Base-by-base conservation (phyloP, 495 filamentous ascomycete genomes). In the Hypoxylon crocopeplum region DNA sequence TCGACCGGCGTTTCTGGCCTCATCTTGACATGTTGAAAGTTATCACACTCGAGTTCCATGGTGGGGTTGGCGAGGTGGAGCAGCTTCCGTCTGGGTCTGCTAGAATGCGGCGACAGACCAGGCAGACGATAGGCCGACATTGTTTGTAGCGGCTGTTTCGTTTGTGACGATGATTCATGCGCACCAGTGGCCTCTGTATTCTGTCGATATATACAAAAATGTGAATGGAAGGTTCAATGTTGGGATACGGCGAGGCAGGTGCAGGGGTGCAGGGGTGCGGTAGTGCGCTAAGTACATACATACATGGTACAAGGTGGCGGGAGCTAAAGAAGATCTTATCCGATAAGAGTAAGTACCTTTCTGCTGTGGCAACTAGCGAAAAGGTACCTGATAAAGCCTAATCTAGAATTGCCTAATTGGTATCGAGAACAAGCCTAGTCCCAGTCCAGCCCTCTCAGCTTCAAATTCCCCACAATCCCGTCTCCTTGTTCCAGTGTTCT, bases 51-150 rank as follows among this genome's bases (percentile, higher is more conserved):
- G 33, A 48, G 58, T 48, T 58, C 32, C 47, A 32, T 21, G 16
- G 56, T 41, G 27, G 41, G 56, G 50, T 60, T 59, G 56, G 55
- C 38, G n/a, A 16, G 40, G 52, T 48, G 41, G 45, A 40, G 52
- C 13, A 29, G 34, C 37, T 32, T 13, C 37, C 19, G 59, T 48
- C 40, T 38, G 56, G 34, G 13, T 27, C 51, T 55, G 47, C 33
- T n/a, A 40, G 47, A 51, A 27, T 45, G 32, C 20, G 13, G 39
- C 12, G 39, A 15, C 48, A 50, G 38, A 22, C 30, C n/a, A 37
- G 48, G 19, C 47, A 48, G 19, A 60, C 44, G 59, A 67, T 55
- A 62, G 67, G 67, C 15, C 22, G 47, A 48, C 37, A 69, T 58
- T 61, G 48, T 48, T 52, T 52, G 38, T 30, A 44, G 39, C 48